Evolutionary conservation across 2,329 filamentous ascomycete genomes (phyloP).

Genomic region (Xylaria digitata): DNA sequence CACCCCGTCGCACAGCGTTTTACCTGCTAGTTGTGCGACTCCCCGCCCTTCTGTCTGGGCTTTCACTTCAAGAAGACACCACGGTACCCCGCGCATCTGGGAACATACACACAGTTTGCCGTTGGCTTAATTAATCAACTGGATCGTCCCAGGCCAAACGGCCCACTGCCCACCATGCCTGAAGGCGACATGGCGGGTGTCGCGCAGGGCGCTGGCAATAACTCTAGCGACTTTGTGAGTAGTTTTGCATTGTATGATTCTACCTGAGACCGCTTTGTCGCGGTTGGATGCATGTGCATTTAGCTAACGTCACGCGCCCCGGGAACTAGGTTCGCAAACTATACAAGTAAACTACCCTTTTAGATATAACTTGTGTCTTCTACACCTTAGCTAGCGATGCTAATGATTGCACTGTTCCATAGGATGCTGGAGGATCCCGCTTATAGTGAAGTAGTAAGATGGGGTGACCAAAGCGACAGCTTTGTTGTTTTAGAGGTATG

Average conservation of each 20-base stretch:
- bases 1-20: conserved; percentile 29
- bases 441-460: conserved; percentile 91
- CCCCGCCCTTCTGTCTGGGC: conserved; percentile 22
- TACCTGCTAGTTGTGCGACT: conserved; percentile 25
- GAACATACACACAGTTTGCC: conserved; percentile 29
- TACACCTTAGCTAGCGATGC: conserved; percentile 27
- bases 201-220: conserved; percentile 68
- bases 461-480: conserved; percentile 93
- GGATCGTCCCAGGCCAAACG: conserved; percentile 32
- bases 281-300: conserved; percentile 42
- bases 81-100: conserved; percentile 20
- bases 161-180: conserved; percentile 47
- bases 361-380: conserved; percentile 37
- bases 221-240: conserved; percentile 96
- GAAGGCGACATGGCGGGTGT: conserved; percentile 53
- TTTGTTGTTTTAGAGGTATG: conserved; percentile 96
- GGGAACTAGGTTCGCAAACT: conserved; percentile 86
- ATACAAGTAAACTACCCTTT: conserved; percentile 78
- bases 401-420: conserved; percentile 50
- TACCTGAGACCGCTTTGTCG: conserved; percentile 38
- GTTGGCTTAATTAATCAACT: conserved; percentile 25
- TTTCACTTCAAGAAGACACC: conserved; percentile 10
- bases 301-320: conserved; percentile 46
- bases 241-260: conserved; percentile 25
- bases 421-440: conserved; percentile 97